Conservation (phyloP, 2,329 filamentous ascomycete species). For the Colletotrichum tropicicola region DNA sequence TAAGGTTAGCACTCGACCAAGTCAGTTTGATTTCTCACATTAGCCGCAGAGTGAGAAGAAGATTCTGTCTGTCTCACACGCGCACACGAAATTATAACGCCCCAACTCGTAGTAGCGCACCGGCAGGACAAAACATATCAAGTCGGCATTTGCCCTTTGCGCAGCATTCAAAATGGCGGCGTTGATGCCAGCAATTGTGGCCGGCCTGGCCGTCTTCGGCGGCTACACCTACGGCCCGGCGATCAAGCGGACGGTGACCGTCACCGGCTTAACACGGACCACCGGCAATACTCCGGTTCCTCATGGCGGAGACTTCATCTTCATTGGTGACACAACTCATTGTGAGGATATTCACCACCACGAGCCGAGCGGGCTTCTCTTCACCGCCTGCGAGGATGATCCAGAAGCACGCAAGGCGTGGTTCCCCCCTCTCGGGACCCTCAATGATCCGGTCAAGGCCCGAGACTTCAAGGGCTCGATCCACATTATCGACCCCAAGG, state of each 20-base stretch:
- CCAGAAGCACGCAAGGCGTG: constrained; percentile 52
- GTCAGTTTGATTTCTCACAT: too few relatives aligned
- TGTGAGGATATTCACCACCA: constrained; percentile 71
- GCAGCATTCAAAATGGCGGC: constrained; percentile 18
- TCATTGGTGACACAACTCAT: constrained; percentile 60
- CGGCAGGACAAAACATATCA: too few relatives aligned
- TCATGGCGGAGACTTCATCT: constrained; percentile 41
- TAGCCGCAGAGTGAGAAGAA: too few relatives aligned
- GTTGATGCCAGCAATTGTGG: constrained; percentile 12
- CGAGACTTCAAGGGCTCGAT: constrained; percentile 52
- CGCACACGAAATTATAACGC: too few relatives aligned
- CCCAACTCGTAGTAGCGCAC: too few relatives aligned
- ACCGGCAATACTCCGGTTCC: constrained; percentile 33
- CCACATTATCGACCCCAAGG: constrained; percentile 63
- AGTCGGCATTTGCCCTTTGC: too few relatives aligned
- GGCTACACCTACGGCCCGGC: constrained; percentile 10
- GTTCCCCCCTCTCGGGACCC: constrained; percentile 58
- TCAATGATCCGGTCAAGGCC: constrained; percentile 48
- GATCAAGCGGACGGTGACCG: not conserved
- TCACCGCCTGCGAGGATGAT: constrained; percentile 63
- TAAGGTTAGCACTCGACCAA: too few relatives aligned
- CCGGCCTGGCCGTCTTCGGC: constrained; percentile 15
- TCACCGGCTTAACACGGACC: constrained; percentile 40
- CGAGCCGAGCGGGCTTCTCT: constrained; percentile 55
- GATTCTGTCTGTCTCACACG: too few relatives aligned